Conservation (phyloP, 2,329 filamentous ascomycete species). For the Grosmannia serpens region DNA sequence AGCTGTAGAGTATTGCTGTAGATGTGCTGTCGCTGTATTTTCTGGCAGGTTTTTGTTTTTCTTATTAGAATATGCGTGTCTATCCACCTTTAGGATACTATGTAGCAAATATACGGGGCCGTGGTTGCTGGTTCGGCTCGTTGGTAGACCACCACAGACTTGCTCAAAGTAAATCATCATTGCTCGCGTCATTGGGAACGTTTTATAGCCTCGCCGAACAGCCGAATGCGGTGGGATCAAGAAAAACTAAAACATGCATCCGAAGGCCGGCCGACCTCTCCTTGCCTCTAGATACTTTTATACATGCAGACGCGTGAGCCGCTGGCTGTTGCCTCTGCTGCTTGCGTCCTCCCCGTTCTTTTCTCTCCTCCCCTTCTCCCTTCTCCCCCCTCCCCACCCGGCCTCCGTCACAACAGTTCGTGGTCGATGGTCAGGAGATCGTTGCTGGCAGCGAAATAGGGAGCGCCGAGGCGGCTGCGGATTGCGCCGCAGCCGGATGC, state of each 20-base stretch:
- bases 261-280: neutral
- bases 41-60: neutral
- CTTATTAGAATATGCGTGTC: neutral
- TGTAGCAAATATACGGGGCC: no score
- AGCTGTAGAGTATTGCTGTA: conserved; percentile 30
- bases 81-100: neutral
- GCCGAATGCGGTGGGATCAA: neutral
- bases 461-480: neutral
- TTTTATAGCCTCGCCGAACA: neutral
- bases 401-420: neutral
- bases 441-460: neutral
- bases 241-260: neutral
- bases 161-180: neutral
- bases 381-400: neutral
- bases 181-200: neutral
- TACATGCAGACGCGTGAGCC: neutral
- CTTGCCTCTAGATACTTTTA: neutral
- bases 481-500: neutral
- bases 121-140: no score
- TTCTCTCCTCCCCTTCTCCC: neutral
- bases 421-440: neutral
- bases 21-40: neutral
- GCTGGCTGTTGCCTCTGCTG: neutral
- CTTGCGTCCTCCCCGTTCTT: neutral
- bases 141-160: no score